Percentiles rank a stretch among this genome's conserved stretches.
These are phyloP conservation scores for Suhomyces maxii DNA, from an alignment of 1,139 yeast species.

Conservation along the genomic window DNA sequence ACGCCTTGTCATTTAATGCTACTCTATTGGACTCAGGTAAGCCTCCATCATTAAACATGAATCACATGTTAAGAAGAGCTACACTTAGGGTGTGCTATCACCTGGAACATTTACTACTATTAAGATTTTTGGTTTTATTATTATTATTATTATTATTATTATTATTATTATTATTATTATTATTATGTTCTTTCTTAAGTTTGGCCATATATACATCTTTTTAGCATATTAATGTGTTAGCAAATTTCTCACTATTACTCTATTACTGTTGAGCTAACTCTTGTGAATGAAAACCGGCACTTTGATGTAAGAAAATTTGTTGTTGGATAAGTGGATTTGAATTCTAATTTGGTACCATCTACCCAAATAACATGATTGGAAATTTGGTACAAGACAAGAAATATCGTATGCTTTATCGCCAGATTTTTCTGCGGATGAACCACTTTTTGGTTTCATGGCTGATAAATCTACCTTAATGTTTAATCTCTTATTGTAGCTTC, in stretches of 20 bases:
- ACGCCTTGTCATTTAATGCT: too few species aligned
- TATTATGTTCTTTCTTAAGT: too few species aligned
- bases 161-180: too few species aligned
- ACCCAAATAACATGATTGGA: slow-evolving; percentile 24
- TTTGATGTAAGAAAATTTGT: slow-evolving; percentile 20
- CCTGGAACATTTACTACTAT: too few species aligned
- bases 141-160: too few species aligned
- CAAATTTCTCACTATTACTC: not conserved
- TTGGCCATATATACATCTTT: too few species aligned
- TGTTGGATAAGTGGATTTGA: slow-evolving; percentile 18
- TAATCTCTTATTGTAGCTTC: slow-evolving; percentile 5
- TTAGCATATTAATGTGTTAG: too few species aligned
- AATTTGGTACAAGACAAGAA: slow-evolving; percentile 24
- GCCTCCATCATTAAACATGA: too few species aligned
- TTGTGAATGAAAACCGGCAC: slow-evolving; percentile 17
- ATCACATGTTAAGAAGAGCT: too few species aligned
- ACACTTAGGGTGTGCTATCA: too few species aligned
- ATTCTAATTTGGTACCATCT: slow-evolving; percentile 24
- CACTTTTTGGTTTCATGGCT: slow-evolving; percentile 4
- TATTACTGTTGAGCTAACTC: not conserved
- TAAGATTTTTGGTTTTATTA: too few species aligned
- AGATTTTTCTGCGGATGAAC: not conserved
- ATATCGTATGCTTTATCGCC: slow-evolving; percentile 14
- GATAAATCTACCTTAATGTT: slow-evolving; percentile 10
- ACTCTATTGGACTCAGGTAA: too few species aligned